A percentile compares a stretch with the other conserved stretches of the same genome.
Evolutionary conservation across 805 yeast genomes (phyloP).

Genomic region (Candida boidinii): DNA sequence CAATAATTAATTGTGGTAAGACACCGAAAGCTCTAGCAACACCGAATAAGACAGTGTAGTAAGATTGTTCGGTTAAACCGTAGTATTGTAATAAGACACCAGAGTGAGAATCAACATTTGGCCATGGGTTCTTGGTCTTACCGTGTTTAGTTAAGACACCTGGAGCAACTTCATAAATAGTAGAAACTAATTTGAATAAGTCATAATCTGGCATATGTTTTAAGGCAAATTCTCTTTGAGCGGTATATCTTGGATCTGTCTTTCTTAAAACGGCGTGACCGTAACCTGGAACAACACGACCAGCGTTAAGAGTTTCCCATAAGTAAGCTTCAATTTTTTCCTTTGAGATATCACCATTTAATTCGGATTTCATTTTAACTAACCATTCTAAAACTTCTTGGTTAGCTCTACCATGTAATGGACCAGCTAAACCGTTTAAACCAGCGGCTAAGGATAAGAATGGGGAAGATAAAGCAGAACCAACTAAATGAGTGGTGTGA

Average conservation of each 20-base stretch:
- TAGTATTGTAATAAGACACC: slow-evolving; percentile 81
- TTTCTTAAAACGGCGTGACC: slow-evolving; percentile 85
- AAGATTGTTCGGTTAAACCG: slow-evolving; percentile 73
- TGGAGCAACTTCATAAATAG: slow-evolving; percentile 78
- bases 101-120: slow-evolving; percentile 83
- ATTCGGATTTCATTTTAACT: slow-evolving; percentile 53
- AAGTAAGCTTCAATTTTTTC: slow-evolving; percentile 66
- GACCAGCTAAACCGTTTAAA: slow-evolving; percentile 80
- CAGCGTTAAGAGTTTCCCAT: slow-evolving; percentile 72
- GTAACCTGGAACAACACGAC: slow-evolving; percentile 84
- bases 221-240: slow-evolving; percentile 77
- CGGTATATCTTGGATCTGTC: slow-evolving; percentile 83
- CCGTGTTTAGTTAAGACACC: slow-evolving; percentile 74
- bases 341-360: slow-evolving; percentile 62
- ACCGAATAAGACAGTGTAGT: slow-evolving; percentile 83
- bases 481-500: slow-evolving; percentile 79
- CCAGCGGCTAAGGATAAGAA: slow-evolving; percentile 76
- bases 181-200: slow-evolving; percentile 68
- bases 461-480: slow-evolving; percentile 75
- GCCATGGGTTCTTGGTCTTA: slow-evolving; percentile 91
- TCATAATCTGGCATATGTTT: slow-evolving; percentile 71
- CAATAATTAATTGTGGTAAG: slow-evolving; percentile 75
- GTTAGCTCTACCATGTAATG: slow-evolving; percentile 81
- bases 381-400: slow-evolving; percentile 84
- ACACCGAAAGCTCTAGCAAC: slow-evolving; percentile 85